These are phyloP conservation scores for Pythium dissimile DNA, from an alignment of 352 stramenopile genomes.

Conservation along the genomic window DNA sequence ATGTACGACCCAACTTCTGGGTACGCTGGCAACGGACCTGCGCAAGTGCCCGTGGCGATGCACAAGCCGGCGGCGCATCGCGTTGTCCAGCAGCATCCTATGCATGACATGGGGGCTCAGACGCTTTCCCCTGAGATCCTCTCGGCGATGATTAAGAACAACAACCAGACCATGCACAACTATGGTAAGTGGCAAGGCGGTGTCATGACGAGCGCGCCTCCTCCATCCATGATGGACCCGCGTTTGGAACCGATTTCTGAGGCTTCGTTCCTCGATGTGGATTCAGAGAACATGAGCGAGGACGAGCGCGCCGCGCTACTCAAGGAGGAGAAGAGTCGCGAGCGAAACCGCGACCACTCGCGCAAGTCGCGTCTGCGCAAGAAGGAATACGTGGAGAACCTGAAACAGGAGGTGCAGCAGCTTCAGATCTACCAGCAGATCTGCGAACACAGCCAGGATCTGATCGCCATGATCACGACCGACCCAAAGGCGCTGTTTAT, in stretches of 20 bases:
- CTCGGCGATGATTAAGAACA: constrained; percentile 81
- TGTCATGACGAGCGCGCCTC: neutral
- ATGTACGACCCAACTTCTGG: constrained; percentile 68
- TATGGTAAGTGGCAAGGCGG: constrained; percentile 32
- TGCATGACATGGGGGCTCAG: constrained; percentile 59
- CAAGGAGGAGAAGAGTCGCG: constrained; percentile 83
- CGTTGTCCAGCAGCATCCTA: constrained; percentile 25
- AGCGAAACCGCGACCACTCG: constrained; percentile 94
- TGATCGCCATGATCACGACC: constrained; percentile 68
- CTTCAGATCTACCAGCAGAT: constrained; percentile 85
- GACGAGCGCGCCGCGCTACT: constrained; percentile 74
- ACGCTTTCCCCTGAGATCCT: constrained; percentile 79
- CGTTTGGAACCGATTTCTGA: constrained; percentile 12
- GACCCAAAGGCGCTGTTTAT: constrained; percentile 63
- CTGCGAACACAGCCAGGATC: constrained; percentile 76
- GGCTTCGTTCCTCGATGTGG: constrained; percentile 4
- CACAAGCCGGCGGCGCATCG: constrained; percentile 36
- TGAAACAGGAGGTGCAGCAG: constrained; percentile 87
- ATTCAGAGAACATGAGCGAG: constrained; percentile 72
- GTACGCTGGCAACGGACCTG: constrained; percentile 24
- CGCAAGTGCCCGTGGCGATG: constrained; percentile 33
- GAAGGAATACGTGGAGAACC: constrained; percentile 93
- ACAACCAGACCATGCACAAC: constrained; percentile 44
- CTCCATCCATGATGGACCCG: neutral
- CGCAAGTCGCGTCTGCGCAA: constrained; percentile 93